Conservation (phyloP, 2,329 filamentous ascomycete genomes). For the Scorias spongiosa region DNA sequence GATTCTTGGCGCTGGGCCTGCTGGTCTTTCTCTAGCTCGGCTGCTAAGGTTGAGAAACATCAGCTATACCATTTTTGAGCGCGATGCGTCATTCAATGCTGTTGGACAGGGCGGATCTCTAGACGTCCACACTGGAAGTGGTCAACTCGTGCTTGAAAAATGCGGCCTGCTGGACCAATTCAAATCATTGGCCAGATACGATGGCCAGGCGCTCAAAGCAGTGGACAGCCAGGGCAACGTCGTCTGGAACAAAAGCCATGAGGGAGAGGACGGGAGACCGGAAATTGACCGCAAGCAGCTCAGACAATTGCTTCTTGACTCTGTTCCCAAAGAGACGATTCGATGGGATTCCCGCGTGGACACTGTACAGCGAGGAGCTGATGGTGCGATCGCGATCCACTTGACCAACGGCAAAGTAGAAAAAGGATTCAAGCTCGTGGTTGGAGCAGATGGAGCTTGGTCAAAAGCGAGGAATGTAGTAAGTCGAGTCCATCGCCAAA, state of each 20-base stretch:
- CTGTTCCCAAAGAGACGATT: constrained; percentile 20
- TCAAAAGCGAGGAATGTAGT: constrained; percentile 23
- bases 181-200: constrained; percentile 13
- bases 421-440: constrained; percentile 28
- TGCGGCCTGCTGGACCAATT: constrained; percentile 18
- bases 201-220: constrained; percentile 8
- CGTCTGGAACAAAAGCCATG: constrained; percentile 4
- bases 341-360: constrained; percentile 19
- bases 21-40: constrained; percentile 16
- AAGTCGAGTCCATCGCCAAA: constrained; percentile 2
- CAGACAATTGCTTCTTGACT: constrained; percentile 21
- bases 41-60: constrained; percentile 12
- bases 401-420: constrained; percentile 19
- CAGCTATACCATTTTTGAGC: constrained; percentile 16
- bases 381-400: constrained; percentile 11
- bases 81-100: constrained; percentile 8
- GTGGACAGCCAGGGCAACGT: constrained; percentile 10
- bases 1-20: constrained; percentile 20
- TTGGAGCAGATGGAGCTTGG: constrained; percentile 36
- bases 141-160: constrained; percentile 15
- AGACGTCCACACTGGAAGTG: constrained; percentile 16
- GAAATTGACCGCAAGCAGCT: constrained; percentile 28
- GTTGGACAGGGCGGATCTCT: constrained; percentile 14
- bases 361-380: constrained; percentile 6
- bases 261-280: constrained; percentile 19